Conservation (phyloP, 1,284 basidiomycete genomes). For the Leccinum olivaceoglutinosum region DNA sequence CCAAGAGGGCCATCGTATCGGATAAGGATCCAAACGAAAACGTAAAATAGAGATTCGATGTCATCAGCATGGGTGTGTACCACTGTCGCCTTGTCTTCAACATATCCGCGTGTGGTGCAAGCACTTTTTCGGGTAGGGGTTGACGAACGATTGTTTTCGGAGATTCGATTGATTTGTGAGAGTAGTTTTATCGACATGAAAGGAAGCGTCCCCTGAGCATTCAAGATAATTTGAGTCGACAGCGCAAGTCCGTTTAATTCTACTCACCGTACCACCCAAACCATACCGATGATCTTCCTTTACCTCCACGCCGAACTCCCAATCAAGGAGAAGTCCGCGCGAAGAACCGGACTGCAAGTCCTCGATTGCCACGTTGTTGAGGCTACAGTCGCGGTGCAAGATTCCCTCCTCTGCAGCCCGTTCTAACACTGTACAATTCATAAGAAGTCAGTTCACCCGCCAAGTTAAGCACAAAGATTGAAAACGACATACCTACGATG, state of each 20-base stretch:
- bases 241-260: neutral
- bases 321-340: neutral
- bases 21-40: neutral
- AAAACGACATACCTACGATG: neutral
- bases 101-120: neutral
- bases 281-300: neutral
- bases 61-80: neutral
- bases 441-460: neutral
- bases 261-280: neutral
- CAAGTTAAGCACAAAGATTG: neutral
- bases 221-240: neutral
- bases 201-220: neutral
- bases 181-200: neutral
- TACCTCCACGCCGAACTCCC: constrained; percentile 2
- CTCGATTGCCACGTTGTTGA: neutral
- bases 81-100: neutral
- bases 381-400: neutral
- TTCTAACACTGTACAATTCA: neutral
- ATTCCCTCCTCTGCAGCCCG: neutral
- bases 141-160: neutral
- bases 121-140: neutral
- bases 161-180: neutral
- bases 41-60: neutral
- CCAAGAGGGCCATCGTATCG: neutral
- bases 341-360: neutral